A percentile compares a stretch with the other conserved stretches of the same genome.
phyloP scores from a whole-genome alignment of 2,329 filamentous ascomycete species.

The Fusarium nelsonii region DNA sequence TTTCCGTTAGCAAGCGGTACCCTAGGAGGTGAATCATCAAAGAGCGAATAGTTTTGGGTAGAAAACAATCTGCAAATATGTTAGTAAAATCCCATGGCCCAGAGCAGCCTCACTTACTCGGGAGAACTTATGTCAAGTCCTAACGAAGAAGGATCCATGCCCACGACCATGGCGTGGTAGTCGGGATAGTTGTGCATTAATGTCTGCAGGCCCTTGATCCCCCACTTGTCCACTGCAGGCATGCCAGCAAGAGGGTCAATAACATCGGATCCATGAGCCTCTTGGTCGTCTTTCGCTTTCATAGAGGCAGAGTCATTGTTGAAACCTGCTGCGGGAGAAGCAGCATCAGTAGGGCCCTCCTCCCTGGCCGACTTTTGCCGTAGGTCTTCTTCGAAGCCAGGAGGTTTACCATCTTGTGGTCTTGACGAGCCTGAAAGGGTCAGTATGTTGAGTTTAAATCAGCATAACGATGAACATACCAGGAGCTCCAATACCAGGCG shows the following conservation, averaged over 20 bases:
- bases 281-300: conserved; percentile 60
- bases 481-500: conserved; percentile 57
- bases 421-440: conserved; percentile 53
- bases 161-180: conserved; percentile 71
- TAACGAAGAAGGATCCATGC: conserved; percentile 68
- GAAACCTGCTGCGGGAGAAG: conserved; percentile 61
- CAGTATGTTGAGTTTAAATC: conserved; percentile 28
- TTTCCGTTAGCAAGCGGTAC: conserved; percentile 65
- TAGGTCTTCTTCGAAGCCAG: conserved; percentile 58
- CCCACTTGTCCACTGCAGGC: conserved; percentile 73
- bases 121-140: conserved; percentile 69
- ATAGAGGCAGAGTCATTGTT: conserved; percentile 57
- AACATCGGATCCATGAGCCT: conserved; percentile 55
- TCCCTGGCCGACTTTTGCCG: conserved; percentile 62
- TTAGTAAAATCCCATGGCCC: conserved; percentile 31
- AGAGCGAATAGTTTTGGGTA: conserved; percentile 71
- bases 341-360: conserved; percentile 53
- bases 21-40: conserved; percentile 69
- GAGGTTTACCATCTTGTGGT: conserved; percentile 59
- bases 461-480: conserved; percentile 46
- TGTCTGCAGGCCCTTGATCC: conserved; percentile 72
- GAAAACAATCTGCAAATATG: conserved; percentile 62
- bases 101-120: conserved; percentile 62
- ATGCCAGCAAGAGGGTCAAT: conserved; percentile 72
- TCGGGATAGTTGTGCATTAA: conserved; percentile 74